Evolutionary conservation across 257 asterid genomes (phyloP).

Genomic region (Anisodus acutangulus): DNA sequence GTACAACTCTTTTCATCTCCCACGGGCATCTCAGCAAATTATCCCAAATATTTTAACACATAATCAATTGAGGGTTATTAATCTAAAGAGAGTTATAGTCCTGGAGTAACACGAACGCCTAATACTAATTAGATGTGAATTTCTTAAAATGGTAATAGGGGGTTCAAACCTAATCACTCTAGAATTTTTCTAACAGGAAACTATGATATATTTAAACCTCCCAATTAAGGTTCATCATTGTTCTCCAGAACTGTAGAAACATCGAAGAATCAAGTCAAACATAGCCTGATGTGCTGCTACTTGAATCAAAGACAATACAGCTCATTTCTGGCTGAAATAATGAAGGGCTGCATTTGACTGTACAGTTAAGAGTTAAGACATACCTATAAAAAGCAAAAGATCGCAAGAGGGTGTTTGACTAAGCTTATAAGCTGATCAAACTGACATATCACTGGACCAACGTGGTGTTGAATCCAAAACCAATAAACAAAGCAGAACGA

Average conservation of each 20-base stretch:
- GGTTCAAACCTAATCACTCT: no score
- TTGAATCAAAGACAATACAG: constrained; percentile 2
- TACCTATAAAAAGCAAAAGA: not conserved
- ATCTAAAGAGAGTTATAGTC: no score
- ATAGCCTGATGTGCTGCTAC: not conserved
- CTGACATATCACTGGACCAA: not conserved
- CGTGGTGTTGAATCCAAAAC: constrained; percentile 23
- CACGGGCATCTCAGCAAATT: no score
- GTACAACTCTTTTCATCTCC: no score
- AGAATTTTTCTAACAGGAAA: no score
- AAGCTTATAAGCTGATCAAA: not conserved
- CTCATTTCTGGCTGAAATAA: constrained; percentile 11
- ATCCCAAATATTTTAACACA: no score
- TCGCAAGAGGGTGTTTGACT: not conserved
- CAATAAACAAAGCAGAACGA: not conserved
- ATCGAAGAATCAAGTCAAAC: constrained; percentile 30
- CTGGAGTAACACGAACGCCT: no score
- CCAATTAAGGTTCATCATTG: not conserved
- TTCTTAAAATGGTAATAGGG: no score
- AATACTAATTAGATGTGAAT: no score
- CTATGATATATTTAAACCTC: not conserved
- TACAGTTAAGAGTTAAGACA: no score
- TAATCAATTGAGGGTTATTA: no score
- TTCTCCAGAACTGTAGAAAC: not conserved
- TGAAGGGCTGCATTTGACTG: constrained; percentile 9